Conservation (phyloP, 305 asterid genomes). For the Andrographis paniculata region DNA sequence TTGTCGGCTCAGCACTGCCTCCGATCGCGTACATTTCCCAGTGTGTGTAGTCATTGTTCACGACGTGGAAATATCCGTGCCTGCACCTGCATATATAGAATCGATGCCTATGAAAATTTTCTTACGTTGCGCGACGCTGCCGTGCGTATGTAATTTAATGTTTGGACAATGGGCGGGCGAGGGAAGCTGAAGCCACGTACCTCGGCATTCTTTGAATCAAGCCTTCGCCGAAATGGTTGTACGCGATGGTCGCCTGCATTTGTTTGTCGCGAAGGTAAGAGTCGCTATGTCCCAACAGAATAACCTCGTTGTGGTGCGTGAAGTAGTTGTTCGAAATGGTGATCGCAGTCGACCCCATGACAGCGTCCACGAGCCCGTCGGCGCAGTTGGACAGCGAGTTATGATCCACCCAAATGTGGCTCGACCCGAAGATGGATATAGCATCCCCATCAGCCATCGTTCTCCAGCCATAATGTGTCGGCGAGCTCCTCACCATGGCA, state of each 20-base stretch:
- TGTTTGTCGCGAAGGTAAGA: slow-evolving; percentile 70
- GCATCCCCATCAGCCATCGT: slow-evolving; percentile 98
- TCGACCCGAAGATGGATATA: slow-evolving; percentile 76
- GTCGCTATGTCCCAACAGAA: slow-evolving; percentile 93
- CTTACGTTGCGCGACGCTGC: too few relatives aligned
- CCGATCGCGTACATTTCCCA: slow-evolving; percentile 99
- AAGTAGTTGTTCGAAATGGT: slow-evolving; percentile 91
- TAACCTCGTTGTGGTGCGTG: slow-evolving; percentile 97
- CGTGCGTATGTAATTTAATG: too few relatives aligned
- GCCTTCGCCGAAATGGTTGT: slow-evolving; percentile 91
- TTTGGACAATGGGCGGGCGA: too few relatives aligned
- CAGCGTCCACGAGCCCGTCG: slow-evolving; percentile 94
- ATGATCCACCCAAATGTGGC: slow-evolving; percentile 91
- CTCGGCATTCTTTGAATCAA: slow-evolving; percentile 99
- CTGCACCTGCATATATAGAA: slow-evolving; percentile 93
- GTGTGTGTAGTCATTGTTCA: slow-evolving; percentile 95
- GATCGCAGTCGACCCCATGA: slow-evolving; percentile 92
- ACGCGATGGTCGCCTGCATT: slow-evolving; percentile 93
- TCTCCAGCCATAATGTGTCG: slow-evolving; percentile 90
- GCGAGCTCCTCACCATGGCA: slow-evolving; percentile 94
- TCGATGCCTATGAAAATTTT: too few relatives aligned
- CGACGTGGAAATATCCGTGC: slow-evolving; percentile 93
- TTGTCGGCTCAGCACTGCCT: slow-evolving; percentile 90
- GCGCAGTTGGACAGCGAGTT: slow-evolving; percentile 91
- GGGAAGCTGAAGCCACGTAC: slow-evolving; percentile 20